Base-by-base conservation (phyloP, 148 eudicot species). In the Cornus controversa region DNA sequence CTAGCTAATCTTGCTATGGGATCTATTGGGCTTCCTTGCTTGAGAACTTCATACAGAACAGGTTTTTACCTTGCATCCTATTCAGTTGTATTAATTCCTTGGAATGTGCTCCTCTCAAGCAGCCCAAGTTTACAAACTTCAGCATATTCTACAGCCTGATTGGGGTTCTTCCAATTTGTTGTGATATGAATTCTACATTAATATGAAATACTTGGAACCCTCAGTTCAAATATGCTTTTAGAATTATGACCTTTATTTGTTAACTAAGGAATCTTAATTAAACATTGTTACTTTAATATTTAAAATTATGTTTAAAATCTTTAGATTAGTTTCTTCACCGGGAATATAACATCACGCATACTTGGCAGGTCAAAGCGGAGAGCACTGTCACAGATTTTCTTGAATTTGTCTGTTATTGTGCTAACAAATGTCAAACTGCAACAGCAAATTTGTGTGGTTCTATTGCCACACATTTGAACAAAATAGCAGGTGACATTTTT, bases 361-460 rank as follows among this genome's bases (percentile, higher is more conserved):
- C 71, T 74, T 83, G 84, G 77, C 91, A 96, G 99, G 92, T 70
- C 42, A 85, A 69, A 63, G 63, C 11, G 67, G 80, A 75, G 67
- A 84, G 80, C 66, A 80, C 76, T 11, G 26, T 73, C 25, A 72
- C 73, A 40, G 93, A 90, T 40, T 87, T 91, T 84, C 78, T 90
- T 68, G 90, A 89, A 80, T 87, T 93, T 81, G 87, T 87, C 67
- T 77, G 77, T 68, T 86, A 82, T 80, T 91, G 86, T 86, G 87
- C 90, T 83, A 76, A 76, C 75, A 88, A 85, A 83, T 93, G 94
- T 77, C 91, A 82, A 29, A 70, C 80, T 74, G 85, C 86, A 71
- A 67, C 81, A 72, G 45, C 54, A 40, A 66, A 62, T 74, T 62
- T 89, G 26, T 87, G 87, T 31, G 8, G 27, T 78, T 82, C 82